Base-by-base conservation (phyloP, 1,284 basidiomycete species). In the Cryptococcus sp. region DNA sequence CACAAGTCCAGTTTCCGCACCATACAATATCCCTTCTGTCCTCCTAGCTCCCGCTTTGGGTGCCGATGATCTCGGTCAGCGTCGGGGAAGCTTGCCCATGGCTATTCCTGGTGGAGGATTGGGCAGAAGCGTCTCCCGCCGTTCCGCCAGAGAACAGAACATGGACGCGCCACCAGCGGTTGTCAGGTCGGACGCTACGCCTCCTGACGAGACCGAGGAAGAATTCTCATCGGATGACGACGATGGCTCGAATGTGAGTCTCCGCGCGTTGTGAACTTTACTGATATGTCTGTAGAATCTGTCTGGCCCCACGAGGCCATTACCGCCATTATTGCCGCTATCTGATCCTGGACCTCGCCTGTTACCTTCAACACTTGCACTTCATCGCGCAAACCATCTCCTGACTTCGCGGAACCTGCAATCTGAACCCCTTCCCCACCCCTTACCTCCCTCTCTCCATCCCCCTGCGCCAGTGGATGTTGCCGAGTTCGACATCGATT, bases 401-500 rank as follows among this genome's bases (percentile, higher is more conserved):
- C 64, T 79, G 22, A 73, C 65, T 54, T 67, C 74, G 16, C 69
- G 73, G 19, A 77, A 77, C 49, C 67, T 78, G 16, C 68, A 72
- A 25, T 67, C 73, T 15, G 76, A 77, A 45, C 78, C 76, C 16
- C 62, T 79, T 13, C 79, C 79, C 13, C 73, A 77, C 51, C 76
- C 77, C 11, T 60, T 79, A 3, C 75, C 77, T 4, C 69, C 75
- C 6, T 75, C 76, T 8, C 65, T 78, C 7, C 78, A 80, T 54
- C 78, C 78, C 17, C 78, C 78, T 20, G 69, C 70, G 16, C 74
- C 78, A 1, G 73, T 79, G 52, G 78, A 79, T 57, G 65, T 79
- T n/a, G 72, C 78, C 30, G 79, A 78, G 53, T 80, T 81, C 62
- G 79, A 81, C 62, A 76, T 81, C 25, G 79, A 79, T 59, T 81